These are phyloP conservation scores for Exserohilum rostratum DNA, from an alignment of 2,329 filamentous ascomycete genomes.

Conservation along the genomic window DNA sequence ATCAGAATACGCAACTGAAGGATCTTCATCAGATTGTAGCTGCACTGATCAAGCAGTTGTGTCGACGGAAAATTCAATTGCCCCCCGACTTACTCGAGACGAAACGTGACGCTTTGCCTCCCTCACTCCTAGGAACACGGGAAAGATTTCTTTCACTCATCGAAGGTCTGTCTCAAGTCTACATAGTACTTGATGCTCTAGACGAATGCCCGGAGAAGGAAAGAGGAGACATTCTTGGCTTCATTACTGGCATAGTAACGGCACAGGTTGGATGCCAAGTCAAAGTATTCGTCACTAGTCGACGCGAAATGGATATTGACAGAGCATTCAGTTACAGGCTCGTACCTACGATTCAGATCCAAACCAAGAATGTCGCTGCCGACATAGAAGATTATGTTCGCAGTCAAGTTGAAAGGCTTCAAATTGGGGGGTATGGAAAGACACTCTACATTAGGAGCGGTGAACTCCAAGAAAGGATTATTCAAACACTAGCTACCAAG, in stretches of 20 bases:
- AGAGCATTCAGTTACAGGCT: constrained; percentile 20
- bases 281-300: constrained; percentile 30
- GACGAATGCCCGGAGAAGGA: constrained; percentile 22
- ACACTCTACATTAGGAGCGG: constrained; percentile 21
- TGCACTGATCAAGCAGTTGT: constrained; percentile 19
- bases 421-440: constrained; percentile 20
- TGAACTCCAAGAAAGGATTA: constrained; percentile 19
- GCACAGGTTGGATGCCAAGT: constrained; percentile 6
- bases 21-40: constrained; percentile 9
- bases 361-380: constrained; percentile 19
- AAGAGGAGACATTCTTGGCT: neutral
- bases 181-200: constrained; percentile 20
- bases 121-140: constrained; percentile 17
- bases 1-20: constrained; percentile 8
- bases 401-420: constrained; percentile 19
- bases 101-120: constrained; percentile 12
- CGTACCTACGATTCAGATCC: constrained; percentile 25
- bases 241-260: constrained; percentile 10
- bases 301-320: constrained; percentile 25
- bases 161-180: constrained; percentile 11
- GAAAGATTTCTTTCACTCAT: constrained; percentile 11
- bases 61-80: constrained; percentile 8
- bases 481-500: constrained; percentile 18
- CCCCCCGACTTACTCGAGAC: constrained; percentile 13
- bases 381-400: constrained; percentile 23